Evolutionary conservation across 1,139 yeast genomes (phyloP).

Genomic region (Wickerhamiella infanticola): DNA sequence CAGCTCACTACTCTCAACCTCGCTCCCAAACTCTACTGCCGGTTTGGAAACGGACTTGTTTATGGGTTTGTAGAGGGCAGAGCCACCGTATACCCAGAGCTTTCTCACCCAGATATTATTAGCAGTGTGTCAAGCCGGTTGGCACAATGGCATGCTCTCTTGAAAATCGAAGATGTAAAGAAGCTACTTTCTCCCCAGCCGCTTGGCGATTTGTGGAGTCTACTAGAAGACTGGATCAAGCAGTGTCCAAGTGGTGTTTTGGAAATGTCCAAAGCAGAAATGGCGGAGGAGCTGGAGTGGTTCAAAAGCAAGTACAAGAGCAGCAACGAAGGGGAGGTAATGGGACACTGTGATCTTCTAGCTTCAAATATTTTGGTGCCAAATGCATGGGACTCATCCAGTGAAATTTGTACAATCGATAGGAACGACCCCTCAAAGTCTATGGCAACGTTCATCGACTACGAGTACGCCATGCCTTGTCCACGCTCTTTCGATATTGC

Average conservation of each 20-base stretch:
- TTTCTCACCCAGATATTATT: constrained; percentile 33
- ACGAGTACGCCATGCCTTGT: constrained; percentile 67
- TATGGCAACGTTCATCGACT: constrained; percentile 51
- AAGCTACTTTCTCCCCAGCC: constrained; percentile 9
- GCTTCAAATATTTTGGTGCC: constrained; percentile 62
- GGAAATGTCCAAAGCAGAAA: constrained; percentile 15
- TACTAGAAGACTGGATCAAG: constrained; percentile 46
- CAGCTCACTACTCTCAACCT: constrained; percentile 43
- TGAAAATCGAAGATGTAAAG: constrained; percentile 7
- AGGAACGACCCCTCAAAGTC: constrained; percentile 4
- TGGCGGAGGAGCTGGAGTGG: constrained; percentile 47
- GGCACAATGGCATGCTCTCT: constrained; percentile 51
- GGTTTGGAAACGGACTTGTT: constrained; percentile 59
- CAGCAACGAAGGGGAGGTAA: constrained; percentile 38
- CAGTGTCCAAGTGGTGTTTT: constrained; percentile 33
- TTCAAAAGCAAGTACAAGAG: constrained; percentile 28
- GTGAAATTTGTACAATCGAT: neutral
- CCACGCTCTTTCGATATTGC: constrained; percentile 75
- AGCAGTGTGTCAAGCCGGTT: constrained; percentile 50
- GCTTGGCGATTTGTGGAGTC: constrained; percentile 39
- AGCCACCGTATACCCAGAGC: constrained; percentile 42
- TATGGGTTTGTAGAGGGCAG: constrained; percentile 59
- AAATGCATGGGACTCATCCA: constrained; percentile 18
- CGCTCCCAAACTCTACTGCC: constrained; percentile 56
- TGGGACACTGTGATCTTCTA: constrained; percentile 57